A percentile compares a stretch with the other conserved stretches of the same genome.
These are phyloP conservation scores for Taphrina wiesneri DNA, from an alignment of 1,139 yeast species.

Conservation along the genomic window DNA sequence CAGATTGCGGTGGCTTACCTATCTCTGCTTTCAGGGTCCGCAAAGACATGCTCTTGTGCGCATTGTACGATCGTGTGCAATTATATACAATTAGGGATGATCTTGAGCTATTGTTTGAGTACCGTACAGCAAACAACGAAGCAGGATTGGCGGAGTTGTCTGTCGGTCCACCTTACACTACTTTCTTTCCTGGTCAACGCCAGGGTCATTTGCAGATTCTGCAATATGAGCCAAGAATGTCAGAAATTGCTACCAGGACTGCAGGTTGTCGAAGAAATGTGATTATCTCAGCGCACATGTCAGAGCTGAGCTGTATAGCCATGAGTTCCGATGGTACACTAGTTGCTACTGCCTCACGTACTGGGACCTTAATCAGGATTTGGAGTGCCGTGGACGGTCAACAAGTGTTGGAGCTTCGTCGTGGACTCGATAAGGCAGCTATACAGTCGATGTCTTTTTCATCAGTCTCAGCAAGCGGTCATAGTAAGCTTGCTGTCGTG, in stretches of 20 bases:
- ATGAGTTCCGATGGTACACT: neutral
- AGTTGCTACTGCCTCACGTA: conserved; percentile 4
- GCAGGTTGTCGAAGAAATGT: neutral
- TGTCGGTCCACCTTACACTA: neutral
- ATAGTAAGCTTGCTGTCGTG: conserved; percentile 1
- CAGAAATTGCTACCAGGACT: neutral
- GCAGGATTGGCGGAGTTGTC: neutral
- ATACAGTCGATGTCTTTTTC: conserved; percentile 15
- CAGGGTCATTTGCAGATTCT: neutral
- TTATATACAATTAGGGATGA: neutral
- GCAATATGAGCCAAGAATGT: neutral
- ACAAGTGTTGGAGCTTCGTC: neutral
- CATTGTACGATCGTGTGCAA: neutral
- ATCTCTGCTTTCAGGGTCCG: neutral
- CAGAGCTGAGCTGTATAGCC: neutral
- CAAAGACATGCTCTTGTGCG: neutral
- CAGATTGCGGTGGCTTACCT: neutral
- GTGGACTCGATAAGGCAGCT: neutral
- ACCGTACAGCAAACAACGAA: neutral
- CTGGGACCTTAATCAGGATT: conserved; percentile 6
- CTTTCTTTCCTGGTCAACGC: neutral
- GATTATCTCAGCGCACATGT: neutral
- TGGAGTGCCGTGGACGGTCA: neutral
- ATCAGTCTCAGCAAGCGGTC: neutral
- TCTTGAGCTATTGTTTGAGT: neutral